phyloP scores from a whole-genome alignment of 495 filamentous ascomycete species.

The Neurospora sp. region DNA sequence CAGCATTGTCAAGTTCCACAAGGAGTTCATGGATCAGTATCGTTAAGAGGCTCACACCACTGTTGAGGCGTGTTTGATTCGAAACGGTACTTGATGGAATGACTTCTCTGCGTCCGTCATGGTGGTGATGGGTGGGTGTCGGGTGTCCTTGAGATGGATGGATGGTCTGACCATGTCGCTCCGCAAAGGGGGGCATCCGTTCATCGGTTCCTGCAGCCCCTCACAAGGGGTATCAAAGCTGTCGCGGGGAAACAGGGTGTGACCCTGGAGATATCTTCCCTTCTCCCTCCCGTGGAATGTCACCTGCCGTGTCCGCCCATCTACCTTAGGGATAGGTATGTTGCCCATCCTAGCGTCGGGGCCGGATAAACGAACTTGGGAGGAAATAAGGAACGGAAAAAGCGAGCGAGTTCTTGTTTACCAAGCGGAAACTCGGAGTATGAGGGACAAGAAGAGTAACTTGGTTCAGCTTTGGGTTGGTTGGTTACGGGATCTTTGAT shows the following conservation, averaged over 20 bases:
- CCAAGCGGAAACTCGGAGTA: background rate
- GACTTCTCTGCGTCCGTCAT: background rate
- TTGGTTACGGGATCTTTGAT: background rate
- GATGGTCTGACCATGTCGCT: background rate
- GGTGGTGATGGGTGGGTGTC: background rate
- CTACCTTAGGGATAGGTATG: too few species aligned
- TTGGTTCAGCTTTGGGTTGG: background rate
- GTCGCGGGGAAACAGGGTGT: background rate
- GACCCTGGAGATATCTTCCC: background rate
- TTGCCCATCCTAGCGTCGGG: background rate
- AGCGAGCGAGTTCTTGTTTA: background rate
- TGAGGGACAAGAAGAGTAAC: background rate
- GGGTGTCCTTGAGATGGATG: background rate
- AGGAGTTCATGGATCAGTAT: slow-evolving; percentile 83
- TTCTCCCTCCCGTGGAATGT: background rate
- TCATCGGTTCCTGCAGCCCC: background rate
- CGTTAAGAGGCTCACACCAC: slow-evolving; percentile 15
- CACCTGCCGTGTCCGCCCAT: background rate
- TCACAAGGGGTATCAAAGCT: background rate
- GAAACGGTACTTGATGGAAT: background rate
- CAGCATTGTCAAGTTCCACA: slow-evolving; percentile 79
- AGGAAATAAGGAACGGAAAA: background rate
- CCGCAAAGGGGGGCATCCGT: background rate
- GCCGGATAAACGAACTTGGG: background rate
- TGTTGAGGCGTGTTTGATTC: background rate